phyloP scores from a whole-genome alignment of 1,284 basidiomycete genomes.

The Sporisorium sorghi region DNA sequence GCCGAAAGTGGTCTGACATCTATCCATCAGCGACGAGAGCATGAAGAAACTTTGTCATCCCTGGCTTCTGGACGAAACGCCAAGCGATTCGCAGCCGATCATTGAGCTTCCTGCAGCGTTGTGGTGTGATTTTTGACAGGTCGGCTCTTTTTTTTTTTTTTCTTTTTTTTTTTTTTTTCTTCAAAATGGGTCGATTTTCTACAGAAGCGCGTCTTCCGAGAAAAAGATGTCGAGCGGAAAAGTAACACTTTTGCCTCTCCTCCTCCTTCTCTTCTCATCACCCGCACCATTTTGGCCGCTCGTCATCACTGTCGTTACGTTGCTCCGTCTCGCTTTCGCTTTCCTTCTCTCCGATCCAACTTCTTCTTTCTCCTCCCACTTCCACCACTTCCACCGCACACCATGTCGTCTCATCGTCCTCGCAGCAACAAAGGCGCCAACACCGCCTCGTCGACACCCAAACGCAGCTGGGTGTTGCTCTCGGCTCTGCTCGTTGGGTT shows the following conservation, averaged over 20 bases:
- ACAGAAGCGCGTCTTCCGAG: neutral
- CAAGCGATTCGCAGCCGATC: too few species aligned
- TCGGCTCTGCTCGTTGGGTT: constrained; percentile 37
- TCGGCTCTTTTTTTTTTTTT: neutral
- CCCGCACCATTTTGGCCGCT: constrained; percentile 2
- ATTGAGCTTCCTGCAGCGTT: neutral
- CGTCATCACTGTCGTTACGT: constrained; percentile 30
- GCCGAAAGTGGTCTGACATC: neutral
- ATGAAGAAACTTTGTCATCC: too few species aligned
- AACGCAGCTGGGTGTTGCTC: constrained; percentile 30
- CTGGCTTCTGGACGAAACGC: too few species aligned
- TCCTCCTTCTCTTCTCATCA: constrained; percentile 2
- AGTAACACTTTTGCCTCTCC: constrained; percentile 8
- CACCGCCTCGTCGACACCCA: constrained; percentile 9
- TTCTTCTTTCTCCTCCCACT: neutral
- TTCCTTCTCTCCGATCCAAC: neutral
- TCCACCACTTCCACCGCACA: neutral
- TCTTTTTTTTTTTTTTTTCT: too few species aligned
- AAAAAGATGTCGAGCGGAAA: neutral
- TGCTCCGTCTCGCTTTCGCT: neutral
- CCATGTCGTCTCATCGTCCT: constrained; percentile 41
- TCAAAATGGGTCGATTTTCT: constrained; percentile 13
- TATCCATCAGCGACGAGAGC: neutral
- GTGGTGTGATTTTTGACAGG: constrained; percentile 19
- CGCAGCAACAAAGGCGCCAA: constrained; percentile 22